Evolutionary conservation across 1,139 yeast genomes (phyloP).

Genomic region (Yamadazyma conglobata): DNA sequence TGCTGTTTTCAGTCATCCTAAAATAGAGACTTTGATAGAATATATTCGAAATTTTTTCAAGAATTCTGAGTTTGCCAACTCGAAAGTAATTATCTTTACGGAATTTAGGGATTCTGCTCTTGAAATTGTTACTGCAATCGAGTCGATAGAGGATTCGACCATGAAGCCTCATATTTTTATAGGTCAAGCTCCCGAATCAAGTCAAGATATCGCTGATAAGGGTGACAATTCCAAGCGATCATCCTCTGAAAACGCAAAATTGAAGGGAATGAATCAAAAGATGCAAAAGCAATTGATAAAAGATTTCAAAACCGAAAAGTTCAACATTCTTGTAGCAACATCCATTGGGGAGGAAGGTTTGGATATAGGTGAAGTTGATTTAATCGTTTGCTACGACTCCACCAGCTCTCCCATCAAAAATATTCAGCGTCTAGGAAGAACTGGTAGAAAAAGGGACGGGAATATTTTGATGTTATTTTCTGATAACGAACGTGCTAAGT

Average conservation of each 20-base stretch:
- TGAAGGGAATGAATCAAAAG: slow-evolving; percentile 66
- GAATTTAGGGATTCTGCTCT: slow-evolving; percentile 87
- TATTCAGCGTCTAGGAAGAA: slow-evolving; percentile 95
- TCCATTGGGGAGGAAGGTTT: slow-evolving; percentile 98
- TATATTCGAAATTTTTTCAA: slow-evolving; percentile 57
- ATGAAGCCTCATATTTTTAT: slow-evolving; percentile 83
- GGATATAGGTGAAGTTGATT: slow-evolving; percentile 96
- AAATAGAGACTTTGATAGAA: slow-evolving; percentile 56
- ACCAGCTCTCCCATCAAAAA: slow-evolving; percentile 92
- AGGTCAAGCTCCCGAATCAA: slow-evolving; percentile 61
- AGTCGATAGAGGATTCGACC: slow-evolving; percentile 20
- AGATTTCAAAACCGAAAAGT: slow-evolving; percentile 65
- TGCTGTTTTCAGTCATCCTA: slow-evolving; percentile 66
- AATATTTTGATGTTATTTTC: slow-evolving; percentile 75
- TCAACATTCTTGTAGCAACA: slow-evolving; percentile 86
- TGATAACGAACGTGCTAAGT: slow-evolving; percentile 72
- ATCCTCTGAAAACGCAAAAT: slow-evolving; percentile 53
- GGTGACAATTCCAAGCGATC: slow-evolving; percentile 19
- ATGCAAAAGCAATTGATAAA: slow-evolving; percentile 69
- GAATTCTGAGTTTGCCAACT: slow-evolving; percentile 33
- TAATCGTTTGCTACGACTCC: slow-evolving; percentile 89
- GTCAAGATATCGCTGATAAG: slow-evolving; percentile 28
- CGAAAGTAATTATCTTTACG: slow-evolving; percentile 82
- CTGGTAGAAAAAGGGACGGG: slow-evolving; percentile 94
- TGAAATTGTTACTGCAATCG: slow-evolving; percentile 73